A percentile compares a stretch with the other conserved stretches of the same genome.
Evolutionary conservation across 2,329 filamentous ascomycete genomes (phyloP).

Genomic region (Lasiodiplodia sp.): DNA sequence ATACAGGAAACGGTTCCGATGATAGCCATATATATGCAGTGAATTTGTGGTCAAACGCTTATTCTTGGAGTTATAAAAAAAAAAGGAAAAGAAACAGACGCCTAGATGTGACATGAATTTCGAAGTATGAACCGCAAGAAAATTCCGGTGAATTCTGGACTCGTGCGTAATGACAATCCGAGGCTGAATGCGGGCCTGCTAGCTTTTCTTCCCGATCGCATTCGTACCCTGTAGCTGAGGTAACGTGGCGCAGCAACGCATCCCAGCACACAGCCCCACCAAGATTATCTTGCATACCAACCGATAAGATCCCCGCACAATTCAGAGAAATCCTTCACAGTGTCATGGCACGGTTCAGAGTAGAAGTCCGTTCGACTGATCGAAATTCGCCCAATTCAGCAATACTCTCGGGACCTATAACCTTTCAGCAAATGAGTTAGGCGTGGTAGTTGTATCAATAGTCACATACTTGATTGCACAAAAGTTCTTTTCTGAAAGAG

Average conservation of each 20-base stretch:
- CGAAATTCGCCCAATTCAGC: not conserved
- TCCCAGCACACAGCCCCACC: not conserved
- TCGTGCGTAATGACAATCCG: too few relatives aligned
- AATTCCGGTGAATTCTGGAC: too few relatives aligned
- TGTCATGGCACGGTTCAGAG: not conserved
- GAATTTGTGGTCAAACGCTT: too few relatives aligned
- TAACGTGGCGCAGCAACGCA: not conserved
- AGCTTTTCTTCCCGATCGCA: not conserved
- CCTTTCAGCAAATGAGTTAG: not conserved
- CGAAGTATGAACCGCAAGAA: too few relatives aligned
- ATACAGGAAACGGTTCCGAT: too few relatives aligned
- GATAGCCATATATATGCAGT: too few relatives aligned
- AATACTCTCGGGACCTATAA: not conserved
- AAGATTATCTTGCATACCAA: not conserved
- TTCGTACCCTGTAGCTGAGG: not conserved
- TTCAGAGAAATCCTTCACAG: not conserved
- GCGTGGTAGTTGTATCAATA: rapidly evolving
- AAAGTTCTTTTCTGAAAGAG: not conserved
- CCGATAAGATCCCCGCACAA: not conserved
- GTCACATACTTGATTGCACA: not conserved
- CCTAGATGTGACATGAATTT: too few relatives aligned
- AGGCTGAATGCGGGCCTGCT: too few relatives aligned
- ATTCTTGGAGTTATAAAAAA: too few relatives aligned
- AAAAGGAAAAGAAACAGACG: too few relatives aligned
- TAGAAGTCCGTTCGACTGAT: not conserved